A percentile compares a stretch with the other conserved stretches of the same genome.
These are phyloP conservation scores for Teunomyces pallodes DNA, from an alignment of 805 yeast species.

Conservation along the genomic window DNA sequence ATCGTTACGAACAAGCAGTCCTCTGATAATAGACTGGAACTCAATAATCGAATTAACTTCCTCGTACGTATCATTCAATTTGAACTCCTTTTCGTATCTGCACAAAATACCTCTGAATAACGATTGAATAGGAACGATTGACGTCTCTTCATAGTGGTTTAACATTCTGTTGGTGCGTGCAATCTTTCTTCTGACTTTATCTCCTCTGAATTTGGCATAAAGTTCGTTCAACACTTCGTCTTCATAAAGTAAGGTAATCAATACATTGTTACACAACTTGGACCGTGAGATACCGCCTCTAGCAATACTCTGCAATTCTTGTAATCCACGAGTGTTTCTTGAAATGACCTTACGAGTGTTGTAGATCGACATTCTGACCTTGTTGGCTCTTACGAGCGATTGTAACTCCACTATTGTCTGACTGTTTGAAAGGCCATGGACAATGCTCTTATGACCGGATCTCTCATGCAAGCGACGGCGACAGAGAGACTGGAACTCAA, in stretches of 20 bases:
- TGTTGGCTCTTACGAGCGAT: slow-evolving; percentile 37
- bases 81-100: slow-evolving; percentile 54
- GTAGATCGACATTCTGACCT: slow-evolving; percentile 25
- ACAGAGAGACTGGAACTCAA: slow-evolving; percentile 29
- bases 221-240: slow-evolving; percentile 37
- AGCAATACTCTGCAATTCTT: slow-evolving; percentile 41
- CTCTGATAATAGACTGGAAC: slow-evolving; percentile 59
- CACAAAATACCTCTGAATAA: slow-evolving; percentile 59
- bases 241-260: slow-evolving; percentile 40
- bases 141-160: slow-evolving; percentile 11
- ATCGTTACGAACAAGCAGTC: slow-evolving; percentile 38
- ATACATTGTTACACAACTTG: slow-evolving; percentile 39
- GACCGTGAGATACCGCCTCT: slow-evolving; percentile 47
- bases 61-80: slow-evolving; percentile 51
- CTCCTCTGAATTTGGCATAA: slow-evolving; percentile 46
- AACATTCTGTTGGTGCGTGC: slow-evolving; percentile 14
- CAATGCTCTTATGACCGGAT: neutral
- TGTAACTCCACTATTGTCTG: slow-evolving; percentile 30
- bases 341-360: slow-evolving; percentile 9
- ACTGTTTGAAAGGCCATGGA: slow-evolving; percentile 11
- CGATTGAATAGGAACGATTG: slow-evolving; percentile 52
- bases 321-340: slow-evolving; percentile 6
- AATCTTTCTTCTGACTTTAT: slow-evolving; percentile 30
- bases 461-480: slow-evolving; percentile 24
- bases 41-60: slow-evolving; percentile 36